These are phyloP conservation scores for Nigrospora oryzae DNA, from an alignment of 2,329 filamentous ascomycete species.

Conservation along the genomic window DNA sequence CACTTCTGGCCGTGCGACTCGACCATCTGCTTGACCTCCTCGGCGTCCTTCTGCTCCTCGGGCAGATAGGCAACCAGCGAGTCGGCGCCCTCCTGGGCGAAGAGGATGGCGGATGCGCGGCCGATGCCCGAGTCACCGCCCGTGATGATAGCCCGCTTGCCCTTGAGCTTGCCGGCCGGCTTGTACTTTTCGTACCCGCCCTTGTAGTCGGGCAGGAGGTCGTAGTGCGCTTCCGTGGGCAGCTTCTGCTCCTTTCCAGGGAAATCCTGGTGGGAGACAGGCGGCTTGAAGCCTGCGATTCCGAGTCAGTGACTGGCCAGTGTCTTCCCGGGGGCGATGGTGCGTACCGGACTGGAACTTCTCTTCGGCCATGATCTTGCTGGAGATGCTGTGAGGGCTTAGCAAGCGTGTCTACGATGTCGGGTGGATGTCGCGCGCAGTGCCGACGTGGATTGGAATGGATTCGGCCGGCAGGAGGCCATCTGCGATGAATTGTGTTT, in stretches of 20 bases:
- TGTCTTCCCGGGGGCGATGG: background rate
- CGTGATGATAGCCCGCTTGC: conserved; percentile 71
- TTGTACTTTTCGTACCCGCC: conserved; percentile 64
- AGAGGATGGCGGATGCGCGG: conserved; percentile 65
- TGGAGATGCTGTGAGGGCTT: background rate
- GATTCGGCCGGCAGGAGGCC: too few species aligned
- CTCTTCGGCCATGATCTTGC: background rate
- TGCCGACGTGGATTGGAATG: too few species aligned
- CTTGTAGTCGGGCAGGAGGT: conserved; percentile 58
- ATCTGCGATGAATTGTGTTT: too few species aligned
- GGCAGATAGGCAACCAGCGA: conserved; percentile 66
- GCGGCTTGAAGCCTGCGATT: conserved; percentile 5
- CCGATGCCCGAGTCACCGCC: conserved; percentile 77
- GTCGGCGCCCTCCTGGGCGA: conserved; percentile 73
- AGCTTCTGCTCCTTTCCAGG: conserved; percentile 38
- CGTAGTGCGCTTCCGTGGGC: conserved; percentile 48
- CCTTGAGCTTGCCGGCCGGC: conserved; percentile 66
- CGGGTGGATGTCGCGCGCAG: too few species aligned
- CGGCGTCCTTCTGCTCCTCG: conserved; percentile 67
- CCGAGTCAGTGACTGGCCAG: background rate
- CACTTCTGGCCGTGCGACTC: conserved; percentile 60
- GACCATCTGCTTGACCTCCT: conserved; percentile 63
- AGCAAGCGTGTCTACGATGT: too few species aligned
- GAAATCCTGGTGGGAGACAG: conserved; percentile 30
- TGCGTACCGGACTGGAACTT: background rate